phyloP scores from a whole-genome alignment of 2,329 filamentous ascomycete species.

The Botrytis aclada region DNA sequence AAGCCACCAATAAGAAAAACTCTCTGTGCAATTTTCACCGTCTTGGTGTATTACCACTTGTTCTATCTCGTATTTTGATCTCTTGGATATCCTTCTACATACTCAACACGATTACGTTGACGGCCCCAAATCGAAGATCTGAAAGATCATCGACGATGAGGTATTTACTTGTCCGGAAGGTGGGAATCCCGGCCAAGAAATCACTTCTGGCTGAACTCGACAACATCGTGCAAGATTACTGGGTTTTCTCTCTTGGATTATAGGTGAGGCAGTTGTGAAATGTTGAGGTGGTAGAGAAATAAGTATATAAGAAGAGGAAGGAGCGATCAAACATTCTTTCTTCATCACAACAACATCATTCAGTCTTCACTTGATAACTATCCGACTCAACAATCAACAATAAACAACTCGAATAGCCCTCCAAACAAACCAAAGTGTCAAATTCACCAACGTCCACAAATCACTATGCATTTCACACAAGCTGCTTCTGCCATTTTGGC shows the following conservation, averaged over 20 bases:
- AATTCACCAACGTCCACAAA: not conserved
- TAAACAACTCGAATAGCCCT: too few species aligned
- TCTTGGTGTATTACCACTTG: constrained; percentile 2
- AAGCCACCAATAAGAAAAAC: not conserved
- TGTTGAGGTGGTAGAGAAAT: not conserved
- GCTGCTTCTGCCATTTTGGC: constrained; percentile 13
- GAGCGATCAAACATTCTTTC: not conserved
- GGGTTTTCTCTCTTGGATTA: not conserved
- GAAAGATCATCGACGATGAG: constrained; percentile 12
- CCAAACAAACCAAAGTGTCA: not conserved
- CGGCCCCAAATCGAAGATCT: not conserved
- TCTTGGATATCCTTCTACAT: not conserved
- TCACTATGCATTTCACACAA: constrained; percentile 10
- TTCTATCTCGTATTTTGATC: not conserved
- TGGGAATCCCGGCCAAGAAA: not conserved
- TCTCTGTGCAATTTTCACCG: not conserved
- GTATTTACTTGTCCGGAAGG: constrained; percentile 2
- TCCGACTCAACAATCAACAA: not conserved
- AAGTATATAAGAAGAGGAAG: constrained; percentile 12
- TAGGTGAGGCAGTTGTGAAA: not conserved
- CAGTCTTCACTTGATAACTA: not conserved
- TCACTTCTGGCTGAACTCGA: not conserved
- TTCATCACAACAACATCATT: constrained; percentile 5
- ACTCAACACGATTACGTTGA: not conserved
- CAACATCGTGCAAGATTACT: not conserved